These are phyloP conservation scores for Exidia glandulosa DNA, from an alignment of 768 basidiomycete species.

Conservation along the genomic window DNA sequence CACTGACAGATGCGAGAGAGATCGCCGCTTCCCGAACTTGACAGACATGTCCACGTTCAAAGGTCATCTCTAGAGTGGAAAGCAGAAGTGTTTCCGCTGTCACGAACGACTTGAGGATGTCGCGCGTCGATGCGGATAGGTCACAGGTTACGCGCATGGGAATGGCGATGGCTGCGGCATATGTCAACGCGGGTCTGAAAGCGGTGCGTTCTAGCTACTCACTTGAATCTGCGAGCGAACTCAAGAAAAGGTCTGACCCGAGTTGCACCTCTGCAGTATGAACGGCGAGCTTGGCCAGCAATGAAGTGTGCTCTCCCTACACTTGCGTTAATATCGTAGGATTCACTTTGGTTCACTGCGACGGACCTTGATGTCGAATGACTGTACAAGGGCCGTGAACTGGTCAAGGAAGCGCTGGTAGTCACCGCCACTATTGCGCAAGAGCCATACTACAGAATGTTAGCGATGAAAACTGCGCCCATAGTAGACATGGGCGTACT, in stretches of 20 bases:
- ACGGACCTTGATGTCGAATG: constrained; percentile 45
- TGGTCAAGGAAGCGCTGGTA: constrained; percentile 47
- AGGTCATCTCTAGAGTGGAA: constrained; percentile 45
- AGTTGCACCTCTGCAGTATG: constrained; percentile 70
- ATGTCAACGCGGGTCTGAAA: neutral
- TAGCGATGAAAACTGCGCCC: constrained; percentile 2
- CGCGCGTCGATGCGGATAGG: constrained; percentile 37
- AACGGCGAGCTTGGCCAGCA: constrained; percentile 70
- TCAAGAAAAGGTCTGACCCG: constrained; percentile 78
- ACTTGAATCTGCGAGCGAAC: constrained; percentile 87
- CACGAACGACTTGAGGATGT: constrained; percentile 48
- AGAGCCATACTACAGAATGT: constrained; percentile 44
- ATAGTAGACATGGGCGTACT: constrained; percentile 38
- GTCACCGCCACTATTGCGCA: constrained; percentile 44
- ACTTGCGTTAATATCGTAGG: neutral
- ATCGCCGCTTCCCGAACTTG: constrained; percentile 67
- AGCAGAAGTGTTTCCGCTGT: constrained; percentile 63
- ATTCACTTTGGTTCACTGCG: neutral
- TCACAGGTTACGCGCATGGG: constrained; percentile 64
- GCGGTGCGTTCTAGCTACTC: constrained; percentile 19
- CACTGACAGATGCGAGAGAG: constrained; percentile 57
- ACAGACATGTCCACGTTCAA: constrained; percentile 49
- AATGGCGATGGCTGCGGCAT: constrained; percentile 58
- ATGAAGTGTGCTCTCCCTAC: constrained; percentile 63
- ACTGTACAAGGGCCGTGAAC: constrained; percentile 44